These are phyloP conservation scores for Epichloe sibirici DNA, from an alignment of 2,329 filamentous ascomycete genomes.

Conservation along the genomic window DNA sequence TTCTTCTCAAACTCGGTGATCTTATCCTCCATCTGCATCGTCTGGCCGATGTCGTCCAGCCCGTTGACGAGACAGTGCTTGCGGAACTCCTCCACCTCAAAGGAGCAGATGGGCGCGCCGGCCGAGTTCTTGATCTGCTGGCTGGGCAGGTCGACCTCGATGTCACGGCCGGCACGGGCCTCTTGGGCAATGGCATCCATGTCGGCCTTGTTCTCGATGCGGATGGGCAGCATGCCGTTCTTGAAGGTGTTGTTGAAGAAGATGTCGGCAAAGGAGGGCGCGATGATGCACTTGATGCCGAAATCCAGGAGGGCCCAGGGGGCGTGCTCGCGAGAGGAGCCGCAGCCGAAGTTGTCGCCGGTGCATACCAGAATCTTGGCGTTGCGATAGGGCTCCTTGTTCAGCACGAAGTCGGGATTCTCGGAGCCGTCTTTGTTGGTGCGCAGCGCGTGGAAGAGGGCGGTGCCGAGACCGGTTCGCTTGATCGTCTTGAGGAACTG, in stretches of 20 bases:
- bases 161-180: conserved; percentile 65
- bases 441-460: conserved; percentile 77
- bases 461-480: conserved; percentile 79
- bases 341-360: conserved; percentile 91
- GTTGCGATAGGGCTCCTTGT: conserved; percentile 72
- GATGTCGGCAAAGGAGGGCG: conserved; percentile 63
- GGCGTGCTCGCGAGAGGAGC: conserved; percentile 89
- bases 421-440: conserved; percentile 63
- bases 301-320: conserved; percentile 93
- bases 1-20: conserved; percentile 72
- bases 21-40: conserved; percentile 84
- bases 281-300: conserved; percentile 87
- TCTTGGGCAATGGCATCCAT: conserved; percentile 63
- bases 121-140: conserved; percentile 67
- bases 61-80: conserved; percentile 92
- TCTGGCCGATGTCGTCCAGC: conserved; percentile 89
- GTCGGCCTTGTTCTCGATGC: conserved; percentile 53
- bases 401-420: conserved; percentile 76
- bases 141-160: conserved; percentile 80
- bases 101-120: conserved; percentile 62
- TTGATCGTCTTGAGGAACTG: conserved; percentile 99
- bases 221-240: conserved; percentile 93
- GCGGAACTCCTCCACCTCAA: conserved; percentile 85
- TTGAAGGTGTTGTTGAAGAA: conserved; percentile 99
- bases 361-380: conserved; percentile 87